phyloP scores from a whole-genome alignment of 129 eudicot genomes.

The Ambrosia trifida region DNA sequence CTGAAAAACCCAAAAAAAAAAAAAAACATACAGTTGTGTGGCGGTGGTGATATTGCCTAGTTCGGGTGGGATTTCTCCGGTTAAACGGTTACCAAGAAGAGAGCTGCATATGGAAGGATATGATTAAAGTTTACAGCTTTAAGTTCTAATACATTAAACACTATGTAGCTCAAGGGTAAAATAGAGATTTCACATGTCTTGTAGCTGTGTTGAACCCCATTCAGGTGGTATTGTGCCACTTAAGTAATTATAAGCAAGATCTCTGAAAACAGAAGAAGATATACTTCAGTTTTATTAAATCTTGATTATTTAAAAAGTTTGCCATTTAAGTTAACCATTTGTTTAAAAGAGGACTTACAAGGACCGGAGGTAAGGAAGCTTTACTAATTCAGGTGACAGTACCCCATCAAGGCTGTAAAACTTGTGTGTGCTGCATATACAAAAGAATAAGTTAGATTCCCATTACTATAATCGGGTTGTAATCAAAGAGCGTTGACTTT shows the following conservation, averaged over 20 bases:
- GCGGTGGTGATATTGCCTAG: conserved; percentile 68
- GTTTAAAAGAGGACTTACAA: conserved; percentile 50
- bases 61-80: conserved; percentile 68
- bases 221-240: conserved; percentile 71
- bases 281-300: conserved; percentile 11
- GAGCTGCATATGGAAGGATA: conserved; percentile 52
- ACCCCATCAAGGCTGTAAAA: conserved; percentile 73
- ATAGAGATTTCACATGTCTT: conserved; percentile 45
- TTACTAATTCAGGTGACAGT: conserved; percentile 67
- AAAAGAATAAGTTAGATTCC: conserved; percentile 9
- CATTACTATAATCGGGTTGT: neutral
- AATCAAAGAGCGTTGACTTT: conserved; percentile 11
- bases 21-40: conserved; percentile 59
- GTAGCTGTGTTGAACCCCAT: conserved; percentile 64
- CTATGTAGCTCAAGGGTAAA: neutral
- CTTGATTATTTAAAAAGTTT: neutral
- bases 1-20: no score
- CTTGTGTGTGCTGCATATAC: conserved; percentile 62
- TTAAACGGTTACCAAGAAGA: conserved; percentile 68
- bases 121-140: conserved; percentile 13
- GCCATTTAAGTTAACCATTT: neutral
- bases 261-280: conserved; percentile 45
- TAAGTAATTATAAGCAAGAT: conserved; percentile 77
- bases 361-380: conserved; percentile 63
- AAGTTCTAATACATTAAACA: conserved; percentile 1